Evolutionary conservation across 805 yeast genomes (phyloP), one percentile per base, ranked within the genome.

Genomic region (Jamesozyma jinghongensis): DNA sequence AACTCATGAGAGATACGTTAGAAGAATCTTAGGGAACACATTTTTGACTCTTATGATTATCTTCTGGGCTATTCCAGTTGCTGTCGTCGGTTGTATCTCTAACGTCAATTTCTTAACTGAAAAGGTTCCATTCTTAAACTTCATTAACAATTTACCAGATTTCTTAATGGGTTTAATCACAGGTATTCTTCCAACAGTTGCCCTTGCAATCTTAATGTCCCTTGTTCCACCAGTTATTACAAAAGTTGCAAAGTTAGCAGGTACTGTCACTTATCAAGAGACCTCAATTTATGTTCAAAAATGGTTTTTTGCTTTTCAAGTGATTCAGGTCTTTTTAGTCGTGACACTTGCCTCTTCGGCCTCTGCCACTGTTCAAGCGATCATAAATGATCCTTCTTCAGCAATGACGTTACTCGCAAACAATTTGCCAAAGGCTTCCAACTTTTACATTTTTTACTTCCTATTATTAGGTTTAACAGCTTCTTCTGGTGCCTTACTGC

Each of bases 31-130:
- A 40, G 90, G 94, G 1, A 70, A 68, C 41, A 68, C 84, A 13
- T 66, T 86, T 37, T 69, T 83, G 54, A 76, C 83, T 19, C 53
- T 75, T 43, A 67, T 81, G 62, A 77, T 90, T 46, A 75, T 90
- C 36, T 86, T 87, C 65, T 90, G 97, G 97, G 80, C 95, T 33
- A 79, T 90, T 52, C 98, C 98, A 8, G 97, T 90, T 31, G 95
- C 97, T n/a, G 87, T 86, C 54, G 95, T 90, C 38, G 97, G 97
- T 75, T 74, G 78, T 52, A 81, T 92, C 48, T 90, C 97, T 19
- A 92, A 90, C 63, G 74, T 90, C 51, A 77, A 81, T 49, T 80
- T 73, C 55, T 69, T 87, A 57, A 85, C 83, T 30, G 67, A 72
- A 29, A 77, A 74, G 48, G 74, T 90, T 25, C 85, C 69, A 7